phyloP scores from a whole-genome alignment of 1,284 basidiomycete species.

The Singerocomus inundabilis region DNA sequence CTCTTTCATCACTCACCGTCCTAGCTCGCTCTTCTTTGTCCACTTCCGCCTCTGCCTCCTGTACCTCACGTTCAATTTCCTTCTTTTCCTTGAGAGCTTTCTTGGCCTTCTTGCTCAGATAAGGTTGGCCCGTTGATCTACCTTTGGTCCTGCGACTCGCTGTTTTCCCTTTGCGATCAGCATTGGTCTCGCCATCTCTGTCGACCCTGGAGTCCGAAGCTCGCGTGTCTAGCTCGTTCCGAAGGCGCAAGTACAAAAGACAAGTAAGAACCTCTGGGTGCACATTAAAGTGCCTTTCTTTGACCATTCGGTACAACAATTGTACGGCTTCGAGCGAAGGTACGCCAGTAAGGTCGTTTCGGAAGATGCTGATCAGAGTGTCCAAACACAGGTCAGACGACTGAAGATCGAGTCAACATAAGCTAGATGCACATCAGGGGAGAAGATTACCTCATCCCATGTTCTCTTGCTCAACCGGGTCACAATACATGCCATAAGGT shows the following conservation, averaged over 20 bases:
- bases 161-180: slow-evolving; percentile 48
- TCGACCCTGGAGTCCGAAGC: slow-evolving; percentile 68
- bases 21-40: slow-evolving; percentile 87
- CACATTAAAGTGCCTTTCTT: slow-evolving; percentile 88
- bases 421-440: slow-evolving; percentile 6
- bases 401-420: slow-evolving; percentile 37
- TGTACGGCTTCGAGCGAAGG: slow-evolving; percentile 89
- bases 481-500: slow-evolving; percentile 88
- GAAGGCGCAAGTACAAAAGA: slow-evolving; percentile 83
- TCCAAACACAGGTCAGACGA: slow-evolving; percentile 80
- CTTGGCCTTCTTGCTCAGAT: slow-evolving; percentile 77
- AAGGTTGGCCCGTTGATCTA: slow-evolving; percentile 61
- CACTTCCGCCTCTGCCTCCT: slow-evolving; percentile 92
- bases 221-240: slow-evolving; percentile 79
- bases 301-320: slow-evolving; percentile 93
- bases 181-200: slow-evolving; percentile 47
- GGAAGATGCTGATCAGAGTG: slow-evolving; percentile 80
- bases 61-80: slow-evolving; percentile 86
- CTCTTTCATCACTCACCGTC: slow-evolving; percentile 54
- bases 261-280: slow-evolving; percentile 88
- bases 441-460: slow-evolving; percentile 75
- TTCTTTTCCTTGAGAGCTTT: slow-evolving; percentile 77
- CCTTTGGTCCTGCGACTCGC: slow-evolving; percentile 50
- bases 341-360: slow-evolving; percentile 73
- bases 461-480: slow-evolving; percentile 80